Evolutionary conservation across 371 early-diverging fungal genomes (phyloP), one percentile per base, ranked within the genome.

Genomic region (Choanephora cucurbitarum): DNA sequence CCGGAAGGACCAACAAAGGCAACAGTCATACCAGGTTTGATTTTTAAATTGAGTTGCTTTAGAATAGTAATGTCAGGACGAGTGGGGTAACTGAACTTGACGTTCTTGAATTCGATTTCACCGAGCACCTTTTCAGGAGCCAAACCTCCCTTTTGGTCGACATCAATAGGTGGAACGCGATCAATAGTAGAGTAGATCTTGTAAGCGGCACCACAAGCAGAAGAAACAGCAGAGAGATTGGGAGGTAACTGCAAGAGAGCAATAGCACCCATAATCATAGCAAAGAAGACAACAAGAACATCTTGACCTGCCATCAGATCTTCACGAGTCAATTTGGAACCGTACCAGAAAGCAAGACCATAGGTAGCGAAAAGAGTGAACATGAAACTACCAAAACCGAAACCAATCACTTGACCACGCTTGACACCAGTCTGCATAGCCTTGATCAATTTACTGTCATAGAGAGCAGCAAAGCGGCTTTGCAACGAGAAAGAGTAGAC

Each of bases 1-100:
- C 97, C 96, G 32, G 92, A 91, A 37, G 82, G 80, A 39, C 91
- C 92, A 15, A 91, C 92, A 46, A 92, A 74, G 3, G 91, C 93
- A 11, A 89, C 83, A 17, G 87, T 91, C 58, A 84, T 75, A 24
- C 92, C 93, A 5, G 96, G 83, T 40, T 77, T 60, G 41, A 92
- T 77, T 5, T 64, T 77, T 21, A 93, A 66, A 52, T 67, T 78
- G 42, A 91, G 62, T 18, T 72, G 67, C 40, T 85, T 73, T 24
- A 93, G 70, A 28, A 89, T 84, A 3, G 72, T 83, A n/a, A 87
- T 80, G 48, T 91, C 84, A 5, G 86, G 83, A 43, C 92, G 86
- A 18, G 87, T 79, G 17, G 93, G 91, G 50, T 93, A 93, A 43
- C 69, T 48, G 64, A 92, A 95, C 37, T 75, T 50, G 31, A 97